Evolutionary conservation across 2,329 filamentous ascomycete species (phyloP).

Genomic region (Diaporthe vexans): DNA sequence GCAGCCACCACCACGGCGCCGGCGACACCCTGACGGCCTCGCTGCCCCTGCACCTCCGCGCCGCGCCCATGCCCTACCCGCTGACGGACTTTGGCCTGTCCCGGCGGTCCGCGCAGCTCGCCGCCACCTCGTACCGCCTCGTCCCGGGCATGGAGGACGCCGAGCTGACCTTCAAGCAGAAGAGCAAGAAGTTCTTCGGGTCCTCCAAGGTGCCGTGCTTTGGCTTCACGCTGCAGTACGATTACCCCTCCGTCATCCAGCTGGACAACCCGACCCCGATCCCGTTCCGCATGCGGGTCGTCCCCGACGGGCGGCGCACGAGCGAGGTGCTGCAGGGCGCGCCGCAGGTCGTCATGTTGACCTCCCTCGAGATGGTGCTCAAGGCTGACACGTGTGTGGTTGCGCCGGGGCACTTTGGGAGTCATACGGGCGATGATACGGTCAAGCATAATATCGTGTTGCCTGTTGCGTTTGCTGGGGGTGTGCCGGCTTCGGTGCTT

Average conservation of each 20-base stretch:
- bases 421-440: conserved; percentile 1
- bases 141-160: conserved; percentile 49
- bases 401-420: conserved; percentile 38
- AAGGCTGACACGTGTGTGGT: conserved; percentile 40
- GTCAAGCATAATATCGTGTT: not conserved
- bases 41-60: conserved; percentile 45
- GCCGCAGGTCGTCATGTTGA: conserved; percentile 42
- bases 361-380: conserved; percentile 42
- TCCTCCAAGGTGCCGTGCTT: conserved; percentile 52
- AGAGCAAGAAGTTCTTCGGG: conserved; percentile 50
- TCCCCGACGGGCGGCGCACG: conserved; percentile 40
- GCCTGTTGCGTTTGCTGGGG: not conserved
- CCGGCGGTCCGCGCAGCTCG: not conserved
- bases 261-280: conserved; percentile 46
- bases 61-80: conserved; percentile 34
- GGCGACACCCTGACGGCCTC: conserved; percentile 39
- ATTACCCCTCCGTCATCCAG: conserved; percentile 49
- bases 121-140: conserved; percentile 47
- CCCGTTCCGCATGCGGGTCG: conserved; percentile 44
- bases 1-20: not conserved
- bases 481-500: not conserved
- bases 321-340: conserved; percentile 41
- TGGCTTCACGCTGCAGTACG: conserved; percentile 46
- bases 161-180: conserved; percentile 52
- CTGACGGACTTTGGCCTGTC: conserved; percentile 43